Evolutionary conservation across 495 filamentous ascomycete species (phyloP).

Genomic region (Clohesyomyces aquaticus): DNA sequence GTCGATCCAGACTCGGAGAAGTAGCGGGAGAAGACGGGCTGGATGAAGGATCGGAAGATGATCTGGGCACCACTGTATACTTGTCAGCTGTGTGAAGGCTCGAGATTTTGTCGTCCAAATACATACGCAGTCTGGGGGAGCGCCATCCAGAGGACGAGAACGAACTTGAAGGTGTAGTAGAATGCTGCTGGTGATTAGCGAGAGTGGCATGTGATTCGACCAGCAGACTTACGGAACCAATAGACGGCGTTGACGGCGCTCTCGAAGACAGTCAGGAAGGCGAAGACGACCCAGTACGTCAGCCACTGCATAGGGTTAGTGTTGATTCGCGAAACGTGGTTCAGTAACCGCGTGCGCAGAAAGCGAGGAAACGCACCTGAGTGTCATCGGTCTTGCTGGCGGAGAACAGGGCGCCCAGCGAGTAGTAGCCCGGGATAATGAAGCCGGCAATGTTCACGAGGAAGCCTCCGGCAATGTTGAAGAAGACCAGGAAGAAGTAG

Average conservation of each 20-base stretch:
- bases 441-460: constrained; percentile 97
- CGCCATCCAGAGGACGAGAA: constrained; percentile 93
- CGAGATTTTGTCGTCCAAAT: background rate
- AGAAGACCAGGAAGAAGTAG: constrained; percentile 98
- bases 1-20: constrained; percentile 75
- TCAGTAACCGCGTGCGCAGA: constrained; percentile 12
- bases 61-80: constrained; percentile 83
- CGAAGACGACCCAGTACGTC: constrained; percentile 97
- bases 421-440: constrained; percentile 93
- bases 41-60: constrained; percentile 94
- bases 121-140: constrained; percentile 90
- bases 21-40: constrained; percentile 88
- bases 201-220: background rate
- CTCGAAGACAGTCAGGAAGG: constrained; percentile 91
- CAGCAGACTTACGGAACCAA: constrained; percentile 78
- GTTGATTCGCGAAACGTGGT: constrained; percentile 19
- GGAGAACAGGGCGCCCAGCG: constrained; percentile 86
- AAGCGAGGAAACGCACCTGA: constrained; percentile 61
- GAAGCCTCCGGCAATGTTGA: constrained; percentile 97
- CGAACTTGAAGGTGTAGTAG: constrained; percentile 99
- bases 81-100: background rate
- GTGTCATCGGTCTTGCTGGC: constrained; percentile 83
- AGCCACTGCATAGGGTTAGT: constrained; percentile 58
- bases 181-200: constrained; percentile 61
- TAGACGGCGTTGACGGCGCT: constrained; percentile 91